phyloP scores from a whole-genome alignment of 2,329 filamentous ascomycete genomes.

The Didymella arachidicola region DNA sequence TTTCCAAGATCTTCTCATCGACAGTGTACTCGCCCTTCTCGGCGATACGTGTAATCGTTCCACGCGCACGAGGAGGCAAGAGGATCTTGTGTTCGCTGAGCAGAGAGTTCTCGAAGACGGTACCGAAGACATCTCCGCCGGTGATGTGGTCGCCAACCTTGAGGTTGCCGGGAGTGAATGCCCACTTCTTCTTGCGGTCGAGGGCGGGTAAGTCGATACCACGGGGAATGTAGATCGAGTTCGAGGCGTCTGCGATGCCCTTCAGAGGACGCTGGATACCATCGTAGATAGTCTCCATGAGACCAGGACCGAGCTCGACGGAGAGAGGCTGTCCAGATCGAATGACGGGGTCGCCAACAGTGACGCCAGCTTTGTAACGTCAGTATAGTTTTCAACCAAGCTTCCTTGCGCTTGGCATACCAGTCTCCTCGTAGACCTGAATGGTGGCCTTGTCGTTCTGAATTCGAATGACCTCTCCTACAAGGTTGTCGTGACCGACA shows the following conservation, averaged over 20 bases:
- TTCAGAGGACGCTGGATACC: constrained; percentile 96
- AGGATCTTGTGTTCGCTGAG: constrained; percentile 93
- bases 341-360: constrained; percentile 88
- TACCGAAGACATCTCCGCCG: constrained; percentile 94
- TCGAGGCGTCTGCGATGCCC: constrained; percentile 76
- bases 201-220: constrained; percentile 88
- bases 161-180: constrained; percentile 81
- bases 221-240: constrained; percentile 97
- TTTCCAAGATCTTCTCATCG: constrained; percentile 89
- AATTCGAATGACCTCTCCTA: constrained; percentile 98
- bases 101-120: constrained; percentile 94
- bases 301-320: constrained; percentile 93
- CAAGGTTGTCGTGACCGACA: constrained; percentile 89
- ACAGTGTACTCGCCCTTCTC: constrained; percentile 93
- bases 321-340: constrained; percentile 95
- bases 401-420: constrained; percentile 58
- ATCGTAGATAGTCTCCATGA: constrained; percentile 99
- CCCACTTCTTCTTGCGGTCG: constrained; percentile 93
- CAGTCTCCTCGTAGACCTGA: constrained; percentile 99
- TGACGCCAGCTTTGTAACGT: constrained; percentile 80
- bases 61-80: constrained; percentile 85
- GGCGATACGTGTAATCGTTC: constrained; percentile 90
- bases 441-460: constrained; percentile 95
- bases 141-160: constrained; percentile 98
- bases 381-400: constrained; percentile 17